Evolutionary conservation across 108 stramenopile species (phyloP).

Genomic region (Skeletonema tropicum): DNA sequence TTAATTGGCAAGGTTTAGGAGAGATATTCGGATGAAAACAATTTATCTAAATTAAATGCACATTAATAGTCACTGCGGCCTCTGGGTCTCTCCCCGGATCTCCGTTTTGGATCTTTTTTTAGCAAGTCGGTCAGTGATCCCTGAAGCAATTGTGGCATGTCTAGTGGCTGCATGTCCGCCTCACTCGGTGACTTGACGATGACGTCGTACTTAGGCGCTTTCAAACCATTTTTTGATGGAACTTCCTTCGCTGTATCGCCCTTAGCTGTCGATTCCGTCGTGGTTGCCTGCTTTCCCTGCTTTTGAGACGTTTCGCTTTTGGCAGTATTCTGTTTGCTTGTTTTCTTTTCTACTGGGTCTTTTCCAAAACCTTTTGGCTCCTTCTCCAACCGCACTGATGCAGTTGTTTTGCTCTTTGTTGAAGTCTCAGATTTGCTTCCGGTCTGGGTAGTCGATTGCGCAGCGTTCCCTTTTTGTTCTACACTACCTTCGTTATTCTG

Average conservation of each 20-base stretch:
- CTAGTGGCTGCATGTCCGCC: conserved; percentile 1
- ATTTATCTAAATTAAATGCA: background rate
- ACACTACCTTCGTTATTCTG: background rate
- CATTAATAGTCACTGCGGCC: background rate
- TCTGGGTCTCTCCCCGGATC: background rate
- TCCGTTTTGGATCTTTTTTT: background rate
- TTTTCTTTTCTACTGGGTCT: background rate
- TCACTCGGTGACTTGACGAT: conserved; percentile 8
- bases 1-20: too few relatives aligned
- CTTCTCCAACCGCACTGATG: background rate
- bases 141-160: conserved; percentile 8
- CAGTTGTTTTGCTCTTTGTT: background rate
- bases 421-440: too few relatives aligned
- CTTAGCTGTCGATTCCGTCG: background rate
- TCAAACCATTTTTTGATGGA: conserved; percentile 2
- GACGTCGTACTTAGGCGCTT: conserved; percentile 1
- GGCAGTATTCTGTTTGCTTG: background rate
- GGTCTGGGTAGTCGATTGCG: background rate
- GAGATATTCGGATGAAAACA: background rate
- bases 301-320: background rate
- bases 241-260: background rate
- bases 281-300: background rate
- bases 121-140: conserved; percentile 10
- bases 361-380: background rate
- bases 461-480: background rate